phyloP scores from a whole-genome alignment of 345 rosid genomes.

The Citrus reticulata region DNA sequence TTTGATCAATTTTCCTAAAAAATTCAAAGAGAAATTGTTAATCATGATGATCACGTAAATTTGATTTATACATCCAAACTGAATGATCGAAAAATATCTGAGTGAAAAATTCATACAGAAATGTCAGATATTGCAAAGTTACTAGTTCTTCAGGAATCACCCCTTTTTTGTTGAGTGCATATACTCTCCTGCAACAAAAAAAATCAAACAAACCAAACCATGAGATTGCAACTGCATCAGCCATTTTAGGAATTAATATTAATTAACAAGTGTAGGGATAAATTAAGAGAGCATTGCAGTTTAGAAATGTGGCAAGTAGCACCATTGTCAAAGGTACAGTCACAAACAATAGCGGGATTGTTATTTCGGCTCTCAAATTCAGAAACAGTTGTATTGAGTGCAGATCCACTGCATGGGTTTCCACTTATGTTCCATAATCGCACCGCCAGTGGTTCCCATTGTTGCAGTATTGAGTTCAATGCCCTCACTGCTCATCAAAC shows the following conservation, averaged over 20 bases:
- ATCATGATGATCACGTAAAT: neutral
- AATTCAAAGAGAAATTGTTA: neutral
- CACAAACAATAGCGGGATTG: slow-evolving; percentile 31
- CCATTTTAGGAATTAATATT: neutral
- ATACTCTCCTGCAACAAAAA: slow-evolving; percentile 21
- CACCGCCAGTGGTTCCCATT: slow-evolving; percentile 20
- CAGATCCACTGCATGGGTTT: slow-evolving; percentile 26
- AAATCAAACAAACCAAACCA: neutral
- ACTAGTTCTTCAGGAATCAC: slow-evolving; percentile 18
- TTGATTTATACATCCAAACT: too few relatives aligned
- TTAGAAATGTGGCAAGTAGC: slow-evolving; percentile 29
- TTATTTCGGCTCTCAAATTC: neutral
- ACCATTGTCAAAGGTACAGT: slow-evolving; percentile 15
- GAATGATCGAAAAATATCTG: neutral
- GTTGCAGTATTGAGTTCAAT: slow-evolving; percentile 20
- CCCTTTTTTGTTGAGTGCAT: slow-evolving; percentile 18
- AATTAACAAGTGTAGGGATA: neutral
- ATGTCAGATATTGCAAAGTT: slow-evolving; percentile 10
- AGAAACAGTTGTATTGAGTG: slow-evolving; percentile 6
- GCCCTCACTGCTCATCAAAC: slow-evolving; percentile 19
- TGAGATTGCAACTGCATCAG: neutral
- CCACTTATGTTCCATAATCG: slow-evolving; percentile 30
- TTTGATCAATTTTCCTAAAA: slow-evolving; percentile 31
- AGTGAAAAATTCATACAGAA: slow-evolving; percentile 15
- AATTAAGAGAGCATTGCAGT: slow-evolving; percentile 15